Base-by-base conservation (phyloP, 1,139 yeast species). In the Geotrichum candidum region DNA sequence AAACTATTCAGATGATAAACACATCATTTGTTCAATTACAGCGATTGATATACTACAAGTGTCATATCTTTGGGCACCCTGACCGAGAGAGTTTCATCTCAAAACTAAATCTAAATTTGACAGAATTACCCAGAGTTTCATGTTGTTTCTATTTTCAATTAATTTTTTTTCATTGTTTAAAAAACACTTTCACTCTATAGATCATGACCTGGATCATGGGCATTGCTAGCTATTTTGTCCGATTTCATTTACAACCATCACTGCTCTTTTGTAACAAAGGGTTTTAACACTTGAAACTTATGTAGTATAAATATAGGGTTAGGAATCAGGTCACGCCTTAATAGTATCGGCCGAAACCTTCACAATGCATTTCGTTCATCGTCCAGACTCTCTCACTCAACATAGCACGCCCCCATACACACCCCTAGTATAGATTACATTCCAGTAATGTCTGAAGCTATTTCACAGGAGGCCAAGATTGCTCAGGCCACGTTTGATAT, bases 401-500 rank as follows among this genome's bases (percentile, higher is more conserved):
- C 51, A 52, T 25, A 13, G 11, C 41, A 31, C 15, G 7, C 25
- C 29, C n/a, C 15, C 7, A 4, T 10, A 18, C 13, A 46, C 23
- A 13, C 51, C 13, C 13, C 23, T 22, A 22, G 6, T 48, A 3
- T 25, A 15, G 13, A 48, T 48, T 22, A 29, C 13, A n/a, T 50
- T 23, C 4, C n/a, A 50, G 2, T 7, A 50, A 11, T 25, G 29
- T 50, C 18, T 18, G 22, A 45, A 48, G 46, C 45, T n/a, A 57
- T 58, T 54, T 58, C 59, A 15, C 58, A 54, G 57, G 62, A 58
- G 46, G 52, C 53, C 53, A 58, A 33, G 54, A 58, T 60, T 25
- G 64, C 66, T 51, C 63, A 56, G 35, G 53, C 63, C 29, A 81
- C 84, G 29, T 74, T 74, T 63, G 74, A 74, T 61, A 57, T 73